Evolutionary conservation across 331 rosid species (phyloP).

Genomic region (Stylosanthes scabra): DNA sequence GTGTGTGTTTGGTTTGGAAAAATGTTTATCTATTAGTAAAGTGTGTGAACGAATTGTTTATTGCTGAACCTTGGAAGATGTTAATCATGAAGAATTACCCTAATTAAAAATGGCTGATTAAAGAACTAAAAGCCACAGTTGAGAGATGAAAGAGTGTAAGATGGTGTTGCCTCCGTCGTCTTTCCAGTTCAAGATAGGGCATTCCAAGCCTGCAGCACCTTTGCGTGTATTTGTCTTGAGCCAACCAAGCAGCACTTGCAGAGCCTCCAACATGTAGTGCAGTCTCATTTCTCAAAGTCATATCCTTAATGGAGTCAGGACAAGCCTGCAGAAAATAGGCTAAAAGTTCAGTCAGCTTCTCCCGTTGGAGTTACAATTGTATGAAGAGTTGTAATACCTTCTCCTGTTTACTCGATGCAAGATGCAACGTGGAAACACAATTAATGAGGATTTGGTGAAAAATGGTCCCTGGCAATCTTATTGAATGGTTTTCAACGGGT

Average conservation of each 20-base stretch:
- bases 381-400: slow-evolving; percentile 37
- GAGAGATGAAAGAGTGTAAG: slow-evolving; percentile 23
- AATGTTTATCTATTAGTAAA: too few species aligned
- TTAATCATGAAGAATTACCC: too few species aligned
- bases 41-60: too few species aligned
- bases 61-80: too few species aligned
- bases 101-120: too few species aligned
- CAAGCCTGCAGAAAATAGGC: slow-evolving; percentile 1
- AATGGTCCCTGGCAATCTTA: background rate
- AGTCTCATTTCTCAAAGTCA: slow-evolving; percentile 25
- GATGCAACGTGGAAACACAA: background rate
- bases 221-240: background rate
- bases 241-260: slow-evolving; percentile 32
- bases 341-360: slow-evolving; percentile 18
- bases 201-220: background rate
- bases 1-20: too few species aligned
- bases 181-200: slow-evolving; percentile 3
- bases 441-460: background rate
- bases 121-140: background rate
- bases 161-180: slow-evolving; percentile 32
- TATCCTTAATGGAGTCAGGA: slow-evolving; percentile 27
- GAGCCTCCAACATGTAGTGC: slow-evolving; percentile 34
- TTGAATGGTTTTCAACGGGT: background rate
- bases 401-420: background rate
- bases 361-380: slow-evolving; percentile 10